Base-by-base conservation (phyloP, 148 eudicot species). In the Diospyros lotus region DNA sequence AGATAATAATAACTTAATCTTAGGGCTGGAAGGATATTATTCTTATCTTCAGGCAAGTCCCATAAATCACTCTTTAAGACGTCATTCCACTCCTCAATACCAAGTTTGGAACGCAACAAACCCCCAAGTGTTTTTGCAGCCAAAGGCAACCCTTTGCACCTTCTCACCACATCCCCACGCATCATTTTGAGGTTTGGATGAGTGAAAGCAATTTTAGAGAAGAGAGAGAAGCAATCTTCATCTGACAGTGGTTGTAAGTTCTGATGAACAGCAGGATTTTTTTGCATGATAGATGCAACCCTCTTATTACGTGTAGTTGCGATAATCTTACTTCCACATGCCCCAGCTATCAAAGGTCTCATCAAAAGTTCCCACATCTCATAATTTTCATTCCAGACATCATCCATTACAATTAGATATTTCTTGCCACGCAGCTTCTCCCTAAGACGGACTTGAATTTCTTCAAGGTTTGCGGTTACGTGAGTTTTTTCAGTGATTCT, bases 101-200 rank as follows among this genome's bases (percentile, higher is more conserved):
- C 70, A 15, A 8, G 11, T 15, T 80, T 80, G 0, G 46, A 15
- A 4, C 51, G 60, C 42, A 80, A 10, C 5, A 80, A 56, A 4
- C 77, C 65, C 18, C 81, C 74, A 3, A 78, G 81, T 7, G 73
- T 59, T 39, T 59, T 58, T 3, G 46, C 67, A 10, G 82, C 78
- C 46, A 80, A 59, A 66, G 82, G 79, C 62, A 80, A 71, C 1
- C 82, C 82, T 54, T 69, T 64, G 15, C 82, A 80, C 58, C 66
- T 80, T 15, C 60, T 28, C 2, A 67, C 60, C 6, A 76, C 66
- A 28, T 17, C 12, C 12, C 0, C 3, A 53, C 81, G 79, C 66
- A 78, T 67, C 28, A 14, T 28, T 14, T 55, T 72, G 10, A 82
- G 43, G 15, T 68, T 58, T 28, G 55, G 69, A 43, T 12, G 28